Percentiles rank a stretch among this genome's conserved stretches.
These are phyloP conservation scores for Didymella pomorum DNA, from an alignment of 2,329 filamentous ascomycete species.

Conservation along the genomic window DNA sequence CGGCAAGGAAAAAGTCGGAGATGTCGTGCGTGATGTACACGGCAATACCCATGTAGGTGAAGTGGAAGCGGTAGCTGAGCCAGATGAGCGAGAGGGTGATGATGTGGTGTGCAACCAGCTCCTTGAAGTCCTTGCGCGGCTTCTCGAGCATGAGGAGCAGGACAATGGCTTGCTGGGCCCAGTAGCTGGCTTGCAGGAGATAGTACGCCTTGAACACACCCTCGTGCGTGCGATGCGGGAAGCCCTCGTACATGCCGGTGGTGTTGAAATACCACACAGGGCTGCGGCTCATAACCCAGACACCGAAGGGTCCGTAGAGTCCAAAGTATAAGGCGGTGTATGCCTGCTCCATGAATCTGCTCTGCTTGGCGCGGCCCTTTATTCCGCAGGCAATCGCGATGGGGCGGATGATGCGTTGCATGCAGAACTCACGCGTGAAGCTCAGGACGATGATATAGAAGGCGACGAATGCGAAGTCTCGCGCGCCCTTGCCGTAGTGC, in stretches of 20 bases:
- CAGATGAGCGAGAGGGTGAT: constrained; percentile 85
- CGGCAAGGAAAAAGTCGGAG: constrained; percentile 92
- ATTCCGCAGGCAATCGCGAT: constrained; percentile 76
- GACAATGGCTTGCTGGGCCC: constrained; percentile 93
- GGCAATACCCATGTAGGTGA: constrained; percentile 91
- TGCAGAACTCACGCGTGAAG: constrained; percentile 94
- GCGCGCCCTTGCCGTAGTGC: constrained; percentile 88
- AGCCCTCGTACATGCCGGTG: constrained; percentile 85
- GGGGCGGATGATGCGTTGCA: constrained; percentile 86
- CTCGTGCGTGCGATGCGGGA: constrained; percentile 83
- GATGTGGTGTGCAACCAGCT: constrained; percentile 90
- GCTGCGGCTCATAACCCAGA: constrained; percentile 92
- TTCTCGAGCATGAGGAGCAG: constrained; percentile 88
- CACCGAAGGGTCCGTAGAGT: constrained; percentile 79
- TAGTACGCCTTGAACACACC: constrained; percentile 94
- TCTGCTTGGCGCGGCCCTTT: constrained; percentile 76
- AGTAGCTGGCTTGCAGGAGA: constrained; percentile 91
- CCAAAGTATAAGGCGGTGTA: constrained; percentile 94
- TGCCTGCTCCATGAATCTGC: constrained; percentile 93
- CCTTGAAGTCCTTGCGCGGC: constrained; percentile 92
- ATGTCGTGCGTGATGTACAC: constrained; percentile 96
- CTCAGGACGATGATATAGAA: constrained; percentile 92
- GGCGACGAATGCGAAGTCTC: constrained; percentile 84
- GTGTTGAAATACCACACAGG: constrained; percentile 97
- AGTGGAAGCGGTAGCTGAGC: constrained; percentile 93